Evolutionary conservation across 2,329 filamentous ascomycete species (phyloP), one percentile per base, ranked within the genome.

Genomic region (Atkinsonella texensis): DNA sequence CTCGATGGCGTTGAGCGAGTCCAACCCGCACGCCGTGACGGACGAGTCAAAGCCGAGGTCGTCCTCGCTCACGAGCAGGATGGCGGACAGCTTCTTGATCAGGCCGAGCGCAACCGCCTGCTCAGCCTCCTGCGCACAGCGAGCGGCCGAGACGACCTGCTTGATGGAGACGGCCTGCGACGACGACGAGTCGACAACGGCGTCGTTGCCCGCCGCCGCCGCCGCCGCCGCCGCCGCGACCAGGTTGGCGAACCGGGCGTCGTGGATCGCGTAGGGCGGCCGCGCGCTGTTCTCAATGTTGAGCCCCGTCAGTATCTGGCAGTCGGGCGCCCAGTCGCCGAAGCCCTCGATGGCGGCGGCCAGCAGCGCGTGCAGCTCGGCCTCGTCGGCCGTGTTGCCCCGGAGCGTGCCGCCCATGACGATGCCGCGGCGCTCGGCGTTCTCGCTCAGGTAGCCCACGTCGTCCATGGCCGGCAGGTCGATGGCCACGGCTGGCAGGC

Each of bases 221-320:
- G n/a, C n/a, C n/a, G 5, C 8, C 12, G 46, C n/a, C 20, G 47
- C 47, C 23, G 6, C 38, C 3, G 7, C 13, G 51, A 50, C 5
- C 55, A 55, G 6, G 49, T 46, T 2, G 49, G 41, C 1, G 48
- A 50, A 23, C 48, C 52, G 28, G 52, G 39, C 4, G 55, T 57
- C 9, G 52, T 45, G 18, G 57, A 56, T 12, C 71, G 76, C 81
- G 65, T 77, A 81, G 0, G 75, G 75, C 50, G 70, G 63, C 57
- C 69, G 64, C 3, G 64, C 63, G 6, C 69, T 67, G 20, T 69
- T 73, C 8, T 56, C 55, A 54, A 79, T 72, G 50, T 71, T 68
- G 60, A 80, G 70, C 2, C 77, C 77, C 0, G 76, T 80, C 54
- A 80, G 75, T 39, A 70, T 71, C 58, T 80, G 76, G 42, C 65